These are phyloP conservation scores for Aspergillus sp. DNA, from an alignment of 2,329 filamentous ascomycete genomes.

Conservation along the genomic window DNA sequence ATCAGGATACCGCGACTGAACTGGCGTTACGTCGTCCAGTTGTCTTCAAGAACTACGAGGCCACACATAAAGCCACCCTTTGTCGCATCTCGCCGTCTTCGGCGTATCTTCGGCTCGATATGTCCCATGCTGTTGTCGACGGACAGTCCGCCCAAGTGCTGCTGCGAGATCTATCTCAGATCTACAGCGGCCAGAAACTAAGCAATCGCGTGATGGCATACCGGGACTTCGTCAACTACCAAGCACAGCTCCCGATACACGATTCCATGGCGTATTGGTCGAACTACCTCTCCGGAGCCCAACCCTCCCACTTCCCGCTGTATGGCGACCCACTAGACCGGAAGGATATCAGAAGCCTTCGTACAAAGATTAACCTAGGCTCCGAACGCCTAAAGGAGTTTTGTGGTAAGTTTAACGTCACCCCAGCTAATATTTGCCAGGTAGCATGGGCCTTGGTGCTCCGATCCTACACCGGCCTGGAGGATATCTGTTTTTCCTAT, in stretches of 20 bases:
- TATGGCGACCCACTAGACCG: conserved; percentile 1
- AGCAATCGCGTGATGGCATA: background rate
- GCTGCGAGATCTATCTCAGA: conserved; percentile 10
- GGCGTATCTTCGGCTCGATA: conserved; percentile 7
- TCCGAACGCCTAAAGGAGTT: conserved; percentile 7
- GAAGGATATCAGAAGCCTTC: conserved; percentile 4
- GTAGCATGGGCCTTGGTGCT: conserved; percentile 46
- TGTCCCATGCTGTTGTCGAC: conserved; percentile 18
- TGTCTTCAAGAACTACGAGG: conserved; percentile 10
- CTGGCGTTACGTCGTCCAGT: conserved; percentile 3
- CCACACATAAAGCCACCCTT: conserved; percentile 2
- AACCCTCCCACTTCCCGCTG: conserved; percentile 10
- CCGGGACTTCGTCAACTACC: conserved; percentile 8
- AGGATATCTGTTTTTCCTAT: conserved; percentile 47
- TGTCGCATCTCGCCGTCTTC: conserved; percentile 6
- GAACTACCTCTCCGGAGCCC: conserved; percentile 11
- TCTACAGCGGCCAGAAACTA: conserved; percentile 3
- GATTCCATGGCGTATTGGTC: conserved; percentile 10
- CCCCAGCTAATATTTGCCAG: conserved; percentile 39
- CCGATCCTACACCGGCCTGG: conserved; percentile 38
- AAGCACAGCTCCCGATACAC: background rate
- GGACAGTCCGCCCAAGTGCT: conserved; percentile 12
- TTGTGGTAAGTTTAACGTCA: conserved; percentile 20
- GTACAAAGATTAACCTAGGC: conserved; percentile 31
- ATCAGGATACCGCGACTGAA: background rate